Conservation (phyloP, 2,329 filamentous ascomycete genomes). For the Diaporthe ilicicola region DNA sequence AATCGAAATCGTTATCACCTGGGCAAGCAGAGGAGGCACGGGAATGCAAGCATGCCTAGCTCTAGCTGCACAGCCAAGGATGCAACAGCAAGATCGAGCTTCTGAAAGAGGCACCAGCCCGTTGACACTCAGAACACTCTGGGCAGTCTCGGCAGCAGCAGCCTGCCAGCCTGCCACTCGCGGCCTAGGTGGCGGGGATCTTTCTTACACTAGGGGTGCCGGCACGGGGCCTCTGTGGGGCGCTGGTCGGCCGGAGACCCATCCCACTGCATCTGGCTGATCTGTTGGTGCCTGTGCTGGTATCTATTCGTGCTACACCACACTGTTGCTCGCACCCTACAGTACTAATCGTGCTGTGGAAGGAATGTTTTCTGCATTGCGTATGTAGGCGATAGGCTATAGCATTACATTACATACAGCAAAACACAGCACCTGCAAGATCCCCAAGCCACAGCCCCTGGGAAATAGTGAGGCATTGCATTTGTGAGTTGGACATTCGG, state of each 20-base stretch:
- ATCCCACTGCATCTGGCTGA: not conserved
- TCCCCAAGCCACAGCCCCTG: not conserved
- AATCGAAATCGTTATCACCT: conserved; percentile 29
- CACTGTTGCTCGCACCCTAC: too few relatives aligned
- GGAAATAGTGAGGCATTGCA: not conserved
- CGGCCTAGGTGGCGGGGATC: not conserved
- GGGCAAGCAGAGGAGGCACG: conserved; percentile 17
- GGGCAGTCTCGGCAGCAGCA: not conserved
- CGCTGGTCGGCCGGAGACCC: conserved; percentile 6
- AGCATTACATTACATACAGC: not conserved
- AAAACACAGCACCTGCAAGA: not conserved
- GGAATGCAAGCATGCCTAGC: conserved; percentile 22
- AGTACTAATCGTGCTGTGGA: too few relatives aligned
- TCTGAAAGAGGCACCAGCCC: conserved; percentile 12
- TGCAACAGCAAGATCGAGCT: conserved; percentile 21
- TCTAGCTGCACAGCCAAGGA: conserved; percentile 18
- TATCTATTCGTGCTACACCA: too few relatives aligned
- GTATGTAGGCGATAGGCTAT: not conserved
- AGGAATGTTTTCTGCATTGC: not conserved
- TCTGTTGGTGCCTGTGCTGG: not conserved
- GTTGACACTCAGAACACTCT: conserved; percentile 10
- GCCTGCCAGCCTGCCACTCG: not conserved
- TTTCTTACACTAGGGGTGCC: conserved; percentile 18
- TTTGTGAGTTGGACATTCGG: not conserved
- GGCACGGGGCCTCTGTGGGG: conserved; percentile 31